phyloP scores from a whole-genome alignment of 2,329 filamentous ascomycete species.

The Sclerotinia borealis region DNA sequence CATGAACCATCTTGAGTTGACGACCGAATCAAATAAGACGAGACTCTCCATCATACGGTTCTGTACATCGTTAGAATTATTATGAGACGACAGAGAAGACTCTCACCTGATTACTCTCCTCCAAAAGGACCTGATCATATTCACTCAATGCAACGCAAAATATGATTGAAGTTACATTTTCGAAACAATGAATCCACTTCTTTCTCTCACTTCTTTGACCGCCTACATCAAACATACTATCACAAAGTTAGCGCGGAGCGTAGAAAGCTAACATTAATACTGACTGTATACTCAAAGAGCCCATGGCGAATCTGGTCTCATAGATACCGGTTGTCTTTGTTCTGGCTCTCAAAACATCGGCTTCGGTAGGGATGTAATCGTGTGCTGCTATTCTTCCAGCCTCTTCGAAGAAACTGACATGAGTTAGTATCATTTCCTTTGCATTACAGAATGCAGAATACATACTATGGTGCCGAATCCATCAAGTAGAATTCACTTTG shows the following conservation, averaged over 20 bases:
- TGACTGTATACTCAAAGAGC: slow-evolving; percentile 96
- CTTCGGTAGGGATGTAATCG: slow-evolving; percentile 87
- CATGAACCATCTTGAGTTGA: slow-evolving; percentile 99
- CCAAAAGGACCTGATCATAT: slow-evolving; percentile 93
- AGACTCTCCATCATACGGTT: slow-evolving; percentile 99
- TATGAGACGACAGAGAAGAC: background rate
- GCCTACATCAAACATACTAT: slow-evolving; percentile 97
- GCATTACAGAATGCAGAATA: background rate
- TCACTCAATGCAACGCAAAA: slow-evolving; percentile 98
- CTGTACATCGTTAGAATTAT: slow-evolving; percentile 41
- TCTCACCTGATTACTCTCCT: slow-evolving; percentile 91
- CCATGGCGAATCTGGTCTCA: slow-evolving; percentile 98
- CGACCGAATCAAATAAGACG: slow-evolving; percentile 93
- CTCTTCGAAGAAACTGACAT: slow-evolving; percentile 85
- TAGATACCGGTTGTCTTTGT: slow-evolving; percentile 99
- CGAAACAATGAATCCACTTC: slow-evolving; percentile 99
- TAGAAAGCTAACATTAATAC: slow-evolving; percentile 33
- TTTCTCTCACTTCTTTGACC: slow-evolving; percentile 96
- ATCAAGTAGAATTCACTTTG: slow-evolving; percentile 98
- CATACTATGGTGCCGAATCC: slow-evolving; percentile 96
- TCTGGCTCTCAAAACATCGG: slow-evolving; percentile 89
- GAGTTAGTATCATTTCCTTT: slow-evolving; percentile 16
- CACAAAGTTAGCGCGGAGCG: slow-evolving; percentile 18
- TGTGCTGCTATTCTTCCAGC: slow-evolving; percentile 74
- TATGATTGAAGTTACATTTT: slow-evolving; percentile 98